phyloP scores from a whole-genome alignment of 2,329 filamentous ascomycete genomes.

The Epichloe typhina region DNA sequence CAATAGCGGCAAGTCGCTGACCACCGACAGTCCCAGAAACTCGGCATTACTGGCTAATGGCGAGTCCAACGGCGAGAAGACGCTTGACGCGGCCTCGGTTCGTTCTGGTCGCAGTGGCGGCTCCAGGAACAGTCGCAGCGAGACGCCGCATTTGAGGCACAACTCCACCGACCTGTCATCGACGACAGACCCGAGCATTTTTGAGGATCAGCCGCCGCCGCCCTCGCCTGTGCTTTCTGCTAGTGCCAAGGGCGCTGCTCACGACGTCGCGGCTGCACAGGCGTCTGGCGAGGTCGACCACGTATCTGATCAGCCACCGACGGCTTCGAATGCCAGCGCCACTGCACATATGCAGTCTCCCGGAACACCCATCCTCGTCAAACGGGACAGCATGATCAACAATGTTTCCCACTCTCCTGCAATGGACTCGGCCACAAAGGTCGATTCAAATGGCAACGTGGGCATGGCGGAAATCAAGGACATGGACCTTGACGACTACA shows the following conservation, averaged over 20 bases:
- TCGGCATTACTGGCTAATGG: conserved; percentile 55
- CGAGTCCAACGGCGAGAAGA: conserved; percentile 46
- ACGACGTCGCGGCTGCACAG: conserved; percentile 69
- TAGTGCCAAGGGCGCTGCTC: conserved; percentile 57
- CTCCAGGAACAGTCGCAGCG: conserved; percentile 31
- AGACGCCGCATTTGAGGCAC: conserved; percentile 27
- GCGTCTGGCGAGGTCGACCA: conserved; percentile 84
- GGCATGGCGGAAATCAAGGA: conserved; percentile 85
- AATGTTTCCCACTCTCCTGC: conserved; percentile 40
- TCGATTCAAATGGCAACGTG: conserved; percentile 42
- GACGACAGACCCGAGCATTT: conserved; percentile 29
- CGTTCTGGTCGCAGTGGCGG: conserved; percentile 52
- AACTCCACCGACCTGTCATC: conserved; percentile 28
- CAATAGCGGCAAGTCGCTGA: conserved; percentile 27
- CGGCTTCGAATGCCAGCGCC: conserved; percentile 42
- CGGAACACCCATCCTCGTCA: conserved; percentile 80
- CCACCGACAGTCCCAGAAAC: conserved; percentile 67
- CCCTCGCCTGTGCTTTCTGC: conserved; percentile 61
- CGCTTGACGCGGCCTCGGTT: conserved; percentile 57
- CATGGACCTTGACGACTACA: conserved; percentile 93
- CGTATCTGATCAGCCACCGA: conserved; percentile 81
- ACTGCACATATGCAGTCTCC: conserved; percentile 51
- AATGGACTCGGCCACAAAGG: conserved; percentile 26
- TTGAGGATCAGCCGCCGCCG: conserved; percentile 54
- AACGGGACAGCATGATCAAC: conserved; percentile 58